These are phyloP conservation scores for Collybia sordida DNA, from an alignment of 768 basidiomycete genomes.

Conservation along the genomic window DNA sequence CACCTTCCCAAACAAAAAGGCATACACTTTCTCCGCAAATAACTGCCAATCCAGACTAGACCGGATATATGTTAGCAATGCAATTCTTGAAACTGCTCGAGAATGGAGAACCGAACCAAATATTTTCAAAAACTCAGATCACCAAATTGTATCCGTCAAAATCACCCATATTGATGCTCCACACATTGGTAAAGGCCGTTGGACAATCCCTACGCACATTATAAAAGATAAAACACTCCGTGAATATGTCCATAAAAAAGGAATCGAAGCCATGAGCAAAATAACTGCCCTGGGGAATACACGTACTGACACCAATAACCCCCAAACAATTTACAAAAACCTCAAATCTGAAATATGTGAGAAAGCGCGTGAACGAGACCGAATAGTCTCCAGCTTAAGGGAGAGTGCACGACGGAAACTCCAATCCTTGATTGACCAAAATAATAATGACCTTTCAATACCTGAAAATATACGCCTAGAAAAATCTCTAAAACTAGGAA, in stretches of 20 bases:
- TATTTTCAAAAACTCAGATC: not conserved
- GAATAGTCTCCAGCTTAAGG: not conserved
- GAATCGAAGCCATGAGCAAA: not conserved
- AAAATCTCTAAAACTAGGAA: not conserved
- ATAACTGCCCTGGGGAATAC: not conserved
- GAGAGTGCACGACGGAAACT: not conserved
- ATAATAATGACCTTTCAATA: not conserved
- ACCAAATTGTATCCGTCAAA: not conserved
- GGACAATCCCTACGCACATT: not conserved
- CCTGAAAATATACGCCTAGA: not conserved
- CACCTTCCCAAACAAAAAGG: slow-evolving; percentile 13
- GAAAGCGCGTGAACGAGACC: not conserved
- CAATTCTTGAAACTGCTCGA: not conserved
- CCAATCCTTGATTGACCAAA: not conserved
- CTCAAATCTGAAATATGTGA: not conserved
- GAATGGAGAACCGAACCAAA: not conserved
- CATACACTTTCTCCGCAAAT: slow-evolving; percentile 24
- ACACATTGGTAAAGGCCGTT: slow-evolving; percentile 6
- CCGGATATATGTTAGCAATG: not conserved
- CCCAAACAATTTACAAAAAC: not conserved
- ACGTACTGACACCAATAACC: not conserved
- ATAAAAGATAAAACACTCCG: not conserved
- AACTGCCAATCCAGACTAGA: slow-evolving; percentile 1
- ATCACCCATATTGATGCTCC: not conserved
- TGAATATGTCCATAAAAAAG: not conserved